Evolutionary conservation across 1,284 basidiomycete species (phyloP).

Genomic region (Malassezia pachydermatis): DNA sequence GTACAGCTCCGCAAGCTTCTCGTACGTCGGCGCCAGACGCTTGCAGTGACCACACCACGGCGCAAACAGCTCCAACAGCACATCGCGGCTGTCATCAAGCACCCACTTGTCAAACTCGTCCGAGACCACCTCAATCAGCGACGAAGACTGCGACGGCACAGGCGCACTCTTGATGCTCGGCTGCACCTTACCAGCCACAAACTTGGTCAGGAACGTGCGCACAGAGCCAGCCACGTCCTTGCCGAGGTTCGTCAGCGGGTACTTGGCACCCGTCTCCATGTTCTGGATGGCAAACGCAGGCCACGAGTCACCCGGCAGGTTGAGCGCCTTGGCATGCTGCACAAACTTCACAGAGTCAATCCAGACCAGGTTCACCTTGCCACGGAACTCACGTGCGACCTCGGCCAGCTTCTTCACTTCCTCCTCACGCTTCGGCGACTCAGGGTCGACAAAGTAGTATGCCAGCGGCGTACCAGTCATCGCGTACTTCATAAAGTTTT

Average conservation of each 20-base stretch:
- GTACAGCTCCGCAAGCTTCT: slow-evolving; percentile 78
- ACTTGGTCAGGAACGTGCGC: slow-evolving; percentile 57
- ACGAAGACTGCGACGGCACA: slow-evolving; percentile 72
- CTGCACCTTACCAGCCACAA: slow-evolving; percentile 62
- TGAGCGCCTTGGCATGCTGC: slow-evolving; percentile 90
- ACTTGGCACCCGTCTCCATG: slow-evolving; percentile 73
- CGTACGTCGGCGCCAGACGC: slow-evolving; percentile 88
- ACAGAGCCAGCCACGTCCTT: slow-evolving; percentile 54
- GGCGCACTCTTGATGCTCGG: slow-evolving; percentile 84
- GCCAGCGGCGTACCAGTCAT: slow-evolving; percentile 74
- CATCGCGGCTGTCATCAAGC: slow-evolving; percentile 76
- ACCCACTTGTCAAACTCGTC: slow-evolving; percentile 76
- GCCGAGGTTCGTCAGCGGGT: slow-evolving; percentile 64
- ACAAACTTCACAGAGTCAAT: slow-evolving; percentile 87
- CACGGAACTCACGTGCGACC: slow-evolving; percentile 69
- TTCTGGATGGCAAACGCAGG: slow-evolving; percentile 91
- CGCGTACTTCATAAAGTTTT: slow-evolving; percentile 85
- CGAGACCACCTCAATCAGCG: slow-evolving; percentile 74
- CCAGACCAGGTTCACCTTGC: slow-evolving; percentile 92
- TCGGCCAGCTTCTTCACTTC: slow-evolving; percentile 64
- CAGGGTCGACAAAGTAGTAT: slow-evolving; percentile 85
- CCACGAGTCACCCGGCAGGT: slow-evolving; percentile 69
- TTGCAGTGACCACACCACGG: slow-evolving; percentile 82
- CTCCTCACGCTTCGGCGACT: slow-evolving; percentile 59
- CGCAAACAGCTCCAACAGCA: slow-evolving; percentile 89